Base-by-base conservation (phyloP, 495 filamentous ascomycete species). In the Penicillium tannophilum region DNA sequence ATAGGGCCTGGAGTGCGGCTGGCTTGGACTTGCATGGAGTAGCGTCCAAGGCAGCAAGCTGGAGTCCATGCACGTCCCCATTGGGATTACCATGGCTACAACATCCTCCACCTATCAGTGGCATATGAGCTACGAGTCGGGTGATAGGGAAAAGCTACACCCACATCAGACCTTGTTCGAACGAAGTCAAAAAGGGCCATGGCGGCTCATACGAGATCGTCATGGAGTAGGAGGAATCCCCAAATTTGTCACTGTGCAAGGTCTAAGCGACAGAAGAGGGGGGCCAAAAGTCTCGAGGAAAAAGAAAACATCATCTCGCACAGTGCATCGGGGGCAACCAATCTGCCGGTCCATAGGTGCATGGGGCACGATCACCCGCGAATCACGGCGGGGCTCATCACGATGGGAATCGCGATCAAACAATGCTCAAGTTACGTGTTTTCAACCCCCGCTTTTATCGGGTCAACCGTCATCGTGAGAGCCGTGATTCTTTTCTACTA, bases 371-470 rank as follows among this genome's bases (percentile, higher is more conserved):
- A 47, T 47, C 44, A 47, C 12, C 39, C 14, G 39, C 44, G 44
- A 47, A 47, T 47, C 20, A 47, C 16, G 19, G 39, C 14, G 39
- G 39, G 44, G 33, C 33, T 11, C 20, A 47, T 28, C 14, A 28
- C 44, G 44, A 28, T 47, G 44, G 20, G 16, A 28, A 24, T 47
- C 44, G 19, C 20, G 44, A 41, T 41, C 44, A 47, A 47, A 43
- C n/a, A 26, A 52, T 20, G 23, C 55, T 28, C 55, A 47, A 23
- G 20, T 7, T 28, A 28, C 28, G 28, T 28, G 6, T 7, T 28
- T 28, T 28, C 28, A 52, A 52, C 35, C 50, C 50, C 50, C 50
- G 50, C 50, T 39, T 52, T 52, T 14, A 39, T 35, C 31, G 20
- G 35, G 23, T 20, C 12, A 52, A 28, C 49, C 16, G 49, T 8